These are phyloP conservation scores for Sphagnum tenellum DNA, from an alignment of 225 moss, liverwort and hornwort species.

Conservation along the genomic window DNA sequence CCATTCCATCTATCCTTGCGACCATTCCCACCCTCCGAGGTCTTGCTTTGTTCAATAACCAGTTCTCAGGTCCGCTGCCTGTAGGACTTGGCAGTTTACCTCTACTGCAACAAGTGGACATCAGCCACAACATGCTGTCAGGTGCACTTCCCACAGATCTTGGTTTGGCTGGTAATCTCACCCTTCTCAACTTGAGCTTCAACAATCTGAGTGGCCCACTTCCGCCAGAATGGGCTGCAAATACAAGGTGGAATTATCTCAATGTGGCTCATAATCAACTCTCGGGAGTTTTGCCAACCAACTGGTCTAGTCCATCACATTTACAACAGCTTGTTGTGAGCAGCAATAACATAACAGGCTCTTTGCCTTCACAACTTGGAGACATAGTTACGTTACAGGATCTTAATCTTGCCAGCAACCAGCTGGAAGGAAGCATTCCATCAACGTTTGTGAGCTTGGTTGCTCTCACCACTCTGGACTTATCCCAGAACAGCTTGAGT, in stretches of 20 bases:
- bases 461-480: constrained; percentile 10
- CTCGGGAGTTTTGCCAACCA: constrained; percentile 20
- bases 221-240: constrained; percentile 20
- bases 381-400: constrained; percentile 10
- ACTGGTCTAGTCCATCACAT: constrained; percentile 12
- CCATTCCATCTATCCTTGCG: constrained; percentile 19
- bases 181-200: constrained; percentile 32
- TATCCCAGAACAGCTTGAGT: constrained; percentile 14
- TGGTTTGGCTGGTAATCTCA: constrained; percentile 18
- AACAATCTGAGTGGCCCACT: constrained; percentile 47
- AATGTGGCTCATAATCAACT: constrained; percentile 28
- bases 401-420: constrained; percentile 15
- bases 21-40: constrained; percentile 23
- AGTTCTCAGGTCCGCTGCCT: constrained; percentile 45
- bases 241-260: constrained; percentile 22
- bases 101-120: constrained; percentile 44
- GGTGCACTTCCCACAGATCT: constrained; percentile 46
- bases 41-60: constrained; percentile 49
- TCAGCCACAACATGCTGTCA: constrained; percentile 34
- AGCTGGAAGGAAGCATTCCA: constrained; percentile 26
- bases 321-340: constrained; percentile 20
- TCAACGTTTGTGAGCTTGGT: constrained; percentile 17
- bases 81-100: constrained; percentile 43
- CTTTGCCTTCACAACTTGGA: constrained; percentile 17
- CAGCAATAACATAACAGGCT: constrained; percentile 19